phyloP scores from a whole-genome alignment of 176 grass and related monocot species.

The maize (Zea mays) region Zm-B73-REFERENCE-NAM-5.0 NC_050105.1:7904501-7905000 shows the following conservation, averaged over 20 bases:
- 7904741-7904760: constrained; percentile 76
- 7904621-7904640: constrained; percentile 29
- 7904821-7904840: constrained; percentile 67
- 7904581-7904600: constrained; percentile 22
- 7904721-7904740: constrained; percentile 63
- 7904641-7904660: constrained; percentile 25
- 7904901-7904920: constrained; percentile 9
- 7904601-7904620: constrained; percentile 17
- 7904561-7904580: neutral
- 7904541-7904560: neutral
- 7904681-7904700: constrained; percentile 28
- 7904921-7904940: neutral
- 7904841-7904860: constrained; percentile 68
- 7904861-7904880: constrained; percentile 24
- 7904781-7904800: constrained; percentile 71
- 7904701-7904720: constrained; percentile 28
- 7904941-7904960: constrained; percentile 4
- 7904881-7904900: constrained; percentile 11
- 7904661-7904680: neutral
- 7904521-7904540: constrained; percentile 11
- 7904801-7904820: constrained; percentile 76
- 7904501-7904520: neutral
- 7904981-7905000: neutral
- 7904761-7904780: constrained; percentile 66
- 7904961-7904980: neutral